Percentiles rank a stretch among this genome's conserved stretches.
Evolutionary conservation across 164 flowering plant genomes (phyloP).

Genomic region (Cinnamomum chago): DNA sequence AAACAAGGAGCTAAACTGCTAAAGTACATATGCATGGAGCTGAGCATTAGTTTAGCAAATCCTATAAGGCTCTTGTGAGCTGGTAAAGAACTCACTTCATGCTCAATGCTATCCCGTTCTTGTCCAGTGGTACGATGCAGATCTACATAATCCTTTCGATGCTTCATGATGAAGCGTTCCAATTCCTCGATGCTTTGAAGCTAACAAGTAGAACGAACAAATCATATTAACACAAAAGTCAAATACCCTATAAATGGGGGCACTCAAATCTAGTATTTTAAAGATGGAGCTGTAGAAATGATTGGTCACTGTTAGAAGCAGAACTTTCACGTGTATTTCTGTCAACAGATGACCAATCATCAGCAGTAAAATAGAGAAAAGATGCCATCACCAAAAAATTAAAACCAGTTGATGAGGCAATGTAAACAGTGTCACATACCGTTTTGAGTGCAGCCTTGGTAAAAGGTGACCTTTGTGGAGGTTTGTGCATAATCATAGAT

Average conservation of each 20-base stretch:
- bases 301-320: neutral
- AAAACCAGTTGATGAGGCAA: neutral
- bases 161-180: conserved; percentile 72
- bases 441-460: conserved; percentile 71
- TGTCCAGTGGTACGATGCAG: conserved; percentile 78
- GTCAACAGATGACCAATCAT: no score
- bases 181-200: conserved; percentile 80
- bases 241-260: neutral
- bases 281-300: neutral
- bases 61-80: neutral
- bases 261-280: neutral
- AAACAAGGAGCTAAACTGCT: no score
- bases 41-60: neutral
- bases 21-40: no score
- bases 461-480: conserved; percentile 62
- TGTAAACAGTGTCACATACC: conserved; percentile 31
- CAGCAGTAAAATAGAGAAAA: neutral
- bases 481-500: conserved; percentile 77
- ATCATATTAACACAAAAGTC: neutral
- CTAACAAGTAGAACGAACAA: conserved; percentile 31
- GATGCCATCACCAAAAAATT: neutral
- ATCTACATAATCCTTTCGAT: conserved; percentile 86
- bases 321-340: no score
- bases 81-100: conserved; percentile 56
- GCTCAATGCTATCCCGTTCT: conserved; percentile 94